Evolutionary conservation across 2,329 filamentous ascomycete species (phyloP).

Genomic region (Calcarisporium arbuscula): DNA sequence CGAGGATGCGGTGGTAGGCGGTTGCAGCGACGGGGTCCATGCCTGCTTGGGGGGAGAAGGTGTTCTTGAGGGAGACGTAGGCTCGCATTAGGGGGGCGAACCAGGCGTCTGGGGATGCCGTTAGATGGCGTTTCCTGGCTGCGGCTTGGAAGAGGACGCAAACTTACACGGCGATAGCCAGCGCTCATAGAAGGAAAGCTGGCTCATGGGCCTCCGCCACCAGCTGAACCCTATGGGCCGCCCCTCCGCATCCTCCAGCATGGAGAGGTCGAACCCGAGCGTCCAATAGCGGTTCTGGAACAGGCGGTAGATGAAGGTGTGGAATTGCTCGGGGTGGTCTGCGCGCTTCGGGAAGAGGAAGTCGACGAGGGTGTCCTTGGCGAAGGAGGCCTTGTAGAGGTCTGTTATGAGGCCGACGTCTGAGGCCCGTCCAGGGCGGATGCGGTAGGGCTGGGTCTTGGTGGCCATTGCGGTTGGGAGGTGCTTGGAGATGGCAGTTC

Average conservation of each 20-base stretch:
- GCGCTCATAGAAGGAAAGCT: constrained; percentile 20
- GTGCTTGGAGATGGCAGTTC: too few species aligned
- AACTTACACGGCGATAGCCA: constrained; percentile 26
- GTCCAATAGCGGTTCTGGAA: constrained; percentile 27
- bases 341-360: constrained; percentile 23
- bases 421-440: constrained; percentile 24
- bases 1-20: constrained; percentile 20
- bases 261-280: constrained; percentile 21
- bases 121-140: too few species aligned
- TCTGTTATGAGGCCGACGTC: constrained; percentile 20
- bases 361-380: constrained; percentile 22
- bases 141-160: not conserved
- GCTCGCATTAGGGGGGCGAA: constrained; percentile 19
- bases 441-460: constrained; percentile 10
- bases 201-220: constrained; percentile 23
- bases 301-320: constrained; percentile 17
- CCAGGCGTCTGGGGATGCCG: constrained; percentile 29
- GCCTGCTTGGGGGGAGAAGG: constrained; percentile 17
- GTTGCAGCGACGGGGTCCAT: constrained; percentile 14
- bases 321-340: constrained; percentile 14
- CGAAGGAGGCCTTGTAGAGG: constrained; percentile 24
- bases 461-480: constrained; percentile 1
- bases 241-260: constrained; percentile 13
- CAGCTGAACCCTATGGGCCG: constrained; percentile 24
- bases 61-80: constrained; percentile 16